Base-by-base conservation (phyloP, 352 stramenopile species). In the Hyaloperonospora brassicae region DNA sequence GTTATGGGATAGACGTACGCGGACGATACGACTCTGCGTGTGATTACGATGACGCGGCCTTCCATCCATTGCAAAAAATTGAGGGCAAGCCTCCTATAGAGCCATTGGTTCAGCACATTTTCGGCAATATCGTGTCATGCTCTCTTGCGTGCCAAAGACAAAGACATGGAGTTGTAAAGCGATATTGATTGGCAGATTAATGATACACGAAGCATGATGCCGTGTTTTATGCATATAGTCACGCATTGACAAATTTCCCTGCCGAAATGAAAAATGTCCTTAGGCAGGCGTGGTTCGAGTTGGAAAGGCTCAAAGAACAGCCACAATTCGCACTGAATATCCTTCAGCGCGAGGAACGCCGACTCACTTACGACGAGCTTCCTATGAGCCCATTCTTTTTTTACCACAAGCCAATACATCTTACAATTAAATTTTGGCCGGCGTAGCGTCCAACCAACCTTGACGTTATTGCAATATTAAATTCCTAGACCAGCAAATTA, bases 381-480 rank as follows among this genome's bases (percentile, higher is more conserved):
- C 0, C 25, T 27, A 13, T 14, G 25, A 7, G 24, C 44, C 24
- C 39, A 25, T 12, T 39, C 39, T 1, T 25, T 25, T 31, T 50
- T 50, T 1, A 5, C 44, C 1, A 17, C 30, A 31, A 50, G 4
- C 23, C 25, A 13, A 13, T 24, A 50, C 9, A 39, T 5, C 0
- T 39, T 4, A 25, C 13, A 50, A 17, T 24, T 50, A n/a, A 12
- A 39, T 39, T 11, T 39, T 50, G 12, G 25, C 13, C 13, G 25
- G 21, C 13, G 24, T 11, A 8, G 44, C 27, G 23, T 39, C n/a
- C 45, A 35, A 50, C 10, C 6, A 50, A 11, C 2, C 27, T n/a
- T 50, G 25, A 41, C 8, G 11, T n/a, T 35, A 41, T 40, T 14
- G 25, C 45, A 17, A 61, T 50, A 23, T 43, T 9, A 42, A 43